phyloP scores from a whole-genome alignment of 2,329 filamentous ascomycete species.

The Tolypocladium capitatum region DNA sequence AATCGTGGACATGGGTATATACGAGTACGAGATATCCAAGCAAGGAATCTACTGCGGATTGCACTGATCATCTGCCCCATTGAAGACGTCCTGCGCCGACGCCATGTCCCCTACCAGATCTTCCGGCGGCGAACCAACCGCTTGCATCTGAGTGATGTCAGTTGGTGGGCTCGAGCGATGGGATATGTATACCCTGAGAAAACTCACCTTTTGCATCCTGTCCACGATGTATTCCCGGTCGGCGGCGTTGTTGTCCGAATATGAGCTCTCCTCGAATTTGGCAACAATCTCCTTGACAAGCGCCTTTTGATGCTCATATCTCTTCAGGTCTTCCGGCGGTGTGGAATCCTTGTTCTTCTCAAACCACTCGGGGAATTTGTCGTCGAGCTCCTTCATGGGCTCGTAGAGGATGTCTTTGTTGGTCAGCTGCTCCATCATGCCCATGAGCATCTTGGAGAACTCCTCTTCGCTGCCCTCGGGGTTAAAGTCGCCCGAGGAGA shows the following conservation, averaged over 20 bases:
- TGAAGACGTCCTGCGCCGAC: constrained; percentile 61
- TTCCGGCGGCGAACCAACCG: constrained; percentile 73
- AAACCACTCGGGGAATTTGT: constrained; percentile 87
- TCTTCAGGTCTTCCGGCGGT: constrained; percentile 56
- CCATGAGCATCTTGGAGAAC: constrained; percentile 86
- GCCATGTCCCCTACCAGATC: constrained; percentile 87
- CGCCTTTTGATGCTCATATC: constrained; percentile 68
- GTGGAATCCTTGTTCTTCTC: constrained; percentile 57
- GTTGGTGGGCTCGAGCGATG: not conserved
- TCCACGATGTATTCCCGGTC: constrained; percentile 92
- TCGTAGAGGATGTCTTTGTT: constrained; percentile 98
- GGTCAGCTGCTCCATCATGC: constrained; percentile 98
- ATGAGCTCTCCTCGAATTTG: constrained; percentile 73
- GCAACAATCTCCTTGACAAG: constrained; percentile 76
- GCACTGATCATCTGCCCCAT: constrained; percentile 47
- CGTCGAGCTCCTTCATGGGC: constrained; percentile 92
- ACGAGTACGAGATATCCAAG: constrained; percentile 10
- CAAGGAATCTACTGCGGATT: constrained; percentile 39
- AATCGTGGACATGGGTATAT: constrained; percentile 14
- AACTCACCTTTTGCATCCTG: constrained; percentile 83
- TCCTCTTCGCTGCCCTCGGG: constrained; percentile 59
- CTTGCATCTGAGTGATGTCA: constrained; percentile 67
- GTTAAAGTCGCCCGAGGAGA: constrained; percentile 48
- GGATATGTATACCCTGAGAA: not conserved
- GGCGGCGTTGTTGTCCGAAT: constrained; percentile 66